Evolutionary conservation across 768 basidiomycete species (phyloP).

Genomic region (Hemileccinum impolitum): DNA sequence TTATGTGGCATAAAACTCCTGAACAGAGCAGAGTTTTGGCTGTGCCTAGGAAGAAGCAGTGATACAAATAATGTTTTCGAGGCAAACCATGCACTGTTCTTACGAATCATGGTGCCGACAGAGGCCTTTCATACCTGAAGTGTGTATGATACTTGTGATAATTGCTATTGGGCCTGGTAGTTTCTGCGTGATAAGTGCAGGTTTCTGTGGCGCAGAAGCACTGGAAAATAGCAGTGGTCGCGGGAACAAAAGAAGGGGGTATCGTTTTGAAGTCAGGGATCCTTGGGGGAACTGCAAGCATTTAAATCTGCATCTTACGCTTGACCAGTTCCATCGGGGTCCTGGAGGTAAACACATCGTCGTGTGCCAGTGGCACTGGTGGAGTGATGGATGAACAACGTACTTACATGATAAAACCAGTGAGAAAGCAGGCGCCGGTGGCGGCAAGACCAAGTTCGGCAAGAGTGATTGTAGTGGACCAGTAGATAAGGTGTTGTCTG

Average conservation of each 20-base stretch:
- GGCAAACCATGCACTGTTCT: conserved; percentile 84
- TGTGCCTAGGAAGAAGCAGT: conserved; percentile 52
- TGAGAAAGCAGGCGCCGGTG: conserved; percentile 72
- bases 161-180: conserved; percentile 54
- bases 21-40: conserved; percentile 5
- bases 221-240: neutral
- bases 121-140: conserved; percentile 61
- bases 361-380: too few species aligned
- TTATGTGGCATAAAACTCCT: neutral
- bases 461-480: conserved; percentile 40
- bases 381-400: conserved; percentile 1
- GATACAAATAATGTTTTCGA: conserved; percentile 77
- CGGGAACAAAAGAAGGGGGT: conserved; percentile 15
- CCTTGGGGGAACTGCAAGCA: conserved; percentile 41
- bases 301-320: conserved; percentile 94
- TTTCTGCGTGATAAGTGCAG: conserved; percentile 11
- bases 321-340: conserved; percentile 94
- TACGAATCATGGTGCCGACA: conserved; percentile 85
- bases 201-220: conserved; percentile 9
- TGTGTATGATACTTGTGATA: conserved; percentile 41
- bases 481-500: conserved; percentile 55
- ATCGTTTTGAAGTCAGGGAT: conserved; percentile 11
- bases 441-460: conserved; percentile 73
- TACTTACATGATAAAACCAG: conserved; percentile 79
- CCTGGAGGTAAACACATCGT: conserved; percentile 34